These are phyloP conservation scores for Aspergillus aculeatinus DNA, from an alignment of 2,329 filamentous ascomycete genomes.

Conservation along the genomic window DNA sequence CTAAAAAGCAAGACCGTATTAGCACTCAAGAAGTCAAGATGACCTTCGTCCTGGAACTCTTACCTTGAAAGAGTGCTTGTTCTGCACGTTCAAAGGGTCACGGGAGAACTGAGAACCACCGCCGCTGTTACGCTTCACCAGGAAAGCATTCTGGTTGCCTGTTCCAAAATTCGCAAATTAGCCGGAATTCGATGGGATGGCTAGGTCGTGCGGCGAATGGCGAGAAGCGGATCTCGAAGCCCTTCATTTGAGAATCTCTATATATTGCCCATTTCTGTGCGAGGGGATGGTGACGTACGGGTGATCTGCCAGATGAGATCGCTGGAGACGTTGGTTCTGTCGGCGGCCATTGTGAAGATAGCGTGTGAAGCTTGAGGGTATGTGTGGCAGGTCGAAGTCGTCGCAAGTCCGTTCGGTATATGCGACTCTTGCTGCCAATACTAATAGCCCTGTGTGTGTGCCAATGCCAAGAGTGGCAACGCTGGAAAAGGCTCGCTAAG, in stretches of 20 bases:
- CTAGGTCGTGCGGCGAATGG: constrained; percentile 14
- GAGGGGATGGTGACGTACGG: constrained; percentile 65
- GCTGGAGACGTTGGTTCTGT: constrained; percentile 74
- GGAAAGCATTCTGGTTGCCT: constrained; percentile 87
- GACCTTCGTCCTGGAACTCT: constrained; percentile 1
- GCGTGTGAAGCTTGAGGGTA: constrained; percentile 24
- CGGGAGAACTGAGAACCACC: constrained; percentile 88
- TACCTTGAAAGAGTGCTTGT: constrained; percentile 90
- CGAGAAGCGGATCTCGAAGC: neutral
- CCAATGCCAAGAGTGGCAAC: constrained; percentile 28
- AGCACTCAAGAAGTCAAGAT: constrained; percentile 15
- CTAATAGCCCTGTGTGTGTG: constrained; percentile 30
- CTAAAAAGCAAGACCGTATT: constrained; percentile 46
- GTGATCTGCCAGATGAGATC: constrained; percentile 94
- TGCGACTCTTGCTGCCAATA: constrained; percentile 4
- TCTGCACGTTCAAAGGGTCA: constrained; percentile 89
- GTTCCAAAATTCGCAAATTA: constrained; percentile 23
- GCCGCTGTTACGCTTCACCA: constrained; percentile 80
- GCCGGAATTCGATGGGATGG: constrained; percentile 4
- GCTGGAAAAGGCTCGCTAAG: constrained; percentile 38
- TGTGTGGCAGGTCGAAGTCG: constrained; percentile 25
- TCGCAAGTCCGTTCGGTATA: constrained; percentile 19
- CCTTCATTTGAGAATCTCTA: neutral
- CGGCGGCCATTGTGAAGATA: constrained; percentile 42
- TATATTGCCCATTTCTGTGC: neutral